A percentile compares a stretch with the other conserved stretches of the same genome.
Evolutionary conservation across 2,329 filamentous ascomycete genomes (phyloP).

Genomic region (Alternaria dauci): DNA sequence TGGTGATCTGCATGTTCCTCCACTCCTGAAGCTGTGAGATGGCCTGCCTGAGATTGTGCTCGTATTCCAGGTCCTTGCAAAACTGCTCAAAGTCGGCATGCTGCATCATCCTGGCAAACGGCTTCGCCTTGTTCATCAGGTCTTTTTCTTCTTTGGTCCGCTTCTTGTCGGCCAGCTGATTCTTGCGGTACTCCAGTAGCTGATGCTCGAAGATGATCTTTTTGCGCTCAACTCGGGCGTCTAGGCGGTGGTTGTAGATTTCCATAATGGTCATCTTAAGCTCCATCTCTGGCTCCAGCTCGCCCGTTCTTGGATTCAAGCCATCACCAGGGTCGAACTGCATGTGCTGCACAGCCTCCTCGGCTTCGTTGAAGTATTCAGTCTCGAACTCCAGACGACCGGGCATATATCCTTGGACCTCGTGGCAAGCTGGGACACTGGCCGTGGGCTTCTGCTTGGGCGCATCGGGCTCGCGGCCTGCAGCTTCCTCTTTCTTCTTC

Average conservation of each 20-base stretch:
- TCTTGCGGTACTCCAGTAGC: slow-evolving; percentile 91
- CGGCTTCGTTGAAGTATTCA: slow-evolving; percentile 96
- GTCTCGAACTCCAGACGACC: slow-evolving; percentile 97
- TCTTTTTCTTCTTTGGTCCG: slow-evolving; percentile 95
- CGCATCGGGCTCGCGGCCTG: slow-evolving; percentile 80
- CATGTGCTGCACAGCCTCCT: slow-evolving; percentile 98
- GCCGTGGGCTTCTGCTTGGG: slow-evolving; percentile 96
- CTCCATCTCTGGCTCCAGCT: slow-evolving; percentile 94
- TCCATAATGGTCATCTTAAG: slow-evolving; percentile 98
- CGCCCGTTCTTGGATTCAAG: slow-evolving; percentile 81
- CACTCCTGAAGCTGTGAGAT: slow-evolving; percentile 93
- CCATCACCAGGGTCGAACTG: slow-evolving; percentile 97
- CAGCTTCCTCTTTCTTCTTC: slow-evolving; percentile 84
- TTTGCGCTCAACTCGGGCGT: slow-evolving; percentile 90
- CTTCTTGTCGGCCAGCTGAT: slow-evolving; percentile 89
- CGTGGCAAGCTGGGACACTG: slow-evolving; percentile 93
- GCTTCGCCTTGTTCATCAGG: slow-evolving; percentile 89
- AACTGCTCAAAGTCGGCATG: slow-evolving; percentile 87
- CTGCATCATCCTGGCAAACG: slow-evolving; percentile 97
- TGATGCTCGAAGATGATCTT: slow-evolving; percentile 97
- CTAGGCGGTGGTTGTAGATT: slow-evolving; percentile 93
- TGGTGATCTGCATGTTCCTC: slow-evolving; percentile 83
- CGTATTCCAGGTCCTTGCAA: slow-evolving; percentile 84
- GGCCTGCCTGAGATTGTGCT: slow-evolving; percentile 88
- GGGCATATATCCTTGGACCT: slow-evolving; percentile 98